These are phyloP conservation scores for Hypoxylon sp. DNA, from an alignment of 2,329 filamentous ascomycete genomes.

Conservation along the genomic window DNA sequence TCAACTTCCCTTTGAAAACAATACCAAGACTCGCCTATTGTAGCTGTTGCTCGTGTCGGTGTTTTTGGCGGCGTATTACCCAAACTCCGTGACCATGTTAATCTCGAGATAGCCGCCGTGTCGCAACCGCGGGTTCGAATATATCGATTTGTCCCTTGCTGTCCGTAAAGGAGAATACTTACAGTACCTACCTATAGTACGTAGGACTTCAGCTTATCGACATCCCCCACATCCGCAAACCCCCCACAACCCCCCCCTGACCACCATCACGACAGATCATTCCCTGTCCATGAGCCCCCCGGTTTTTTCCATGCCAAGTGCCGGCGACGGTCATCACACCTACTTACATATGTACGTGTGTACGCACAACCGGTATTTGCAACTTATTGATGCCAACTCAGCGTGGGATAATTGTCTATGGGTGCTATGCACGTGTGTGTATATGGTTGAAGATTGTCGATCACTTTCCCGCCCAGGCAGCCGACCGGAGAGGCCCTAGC, in stretches of 20 bases:
- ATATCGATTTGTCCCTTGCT: too few relatives aligned
- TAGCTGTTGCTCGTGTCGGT: slow-evolving; percentile 15
- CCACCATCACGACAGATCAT: slow-evolving; percentile 4
- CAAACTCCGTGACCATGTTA: slow-evolving; percentile 13
- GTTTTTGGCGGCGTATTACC: slow-evolving; percentile 15
- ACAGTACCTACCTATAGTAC: too few relatives aligned
- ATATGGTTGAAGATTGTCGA: slow-evolving; percentile 20
- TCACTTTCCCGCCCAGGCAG: slow-evolving; percentile 16
- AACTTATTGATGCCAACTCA: slow-evolving; percentile 2
- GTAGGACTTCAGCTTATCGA: slow-evolving; percentile 19
- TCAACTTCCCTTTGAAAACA: slow-evolving; percentile 16
- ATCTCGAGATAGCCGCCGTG: slow-evolving; percentile 12
- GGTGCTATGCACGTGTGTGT: not conserved
- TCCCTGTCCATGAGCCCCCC: slow-evolving; percentile 10
- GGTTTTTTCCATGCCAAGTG: slow-evolving; percentile 21
- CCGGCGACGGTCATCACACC: slow-evolving; percentile 26
- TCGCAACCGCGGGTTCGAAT: slow-evolving; percentile 7
- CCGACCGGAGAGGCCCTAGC: too few relatives aligned
- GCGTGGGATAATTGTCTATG: not conserved
- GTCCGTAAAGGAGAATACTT: too few relatives aligned
- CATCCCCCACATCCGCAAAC: slow-evolving; percentile 21
- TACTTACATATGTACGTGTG: slow-evolving; percentile 1
- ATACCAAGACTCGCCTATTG: slow-evolving; percentile 1
- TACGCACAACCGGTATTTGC: not conserved
- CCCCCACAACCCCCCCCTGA: slow-evolving; percentile 7